Evolutionary conservation across 305 asterid species (phyloP).

Genomic region (Striga hermonthica): DNA sequence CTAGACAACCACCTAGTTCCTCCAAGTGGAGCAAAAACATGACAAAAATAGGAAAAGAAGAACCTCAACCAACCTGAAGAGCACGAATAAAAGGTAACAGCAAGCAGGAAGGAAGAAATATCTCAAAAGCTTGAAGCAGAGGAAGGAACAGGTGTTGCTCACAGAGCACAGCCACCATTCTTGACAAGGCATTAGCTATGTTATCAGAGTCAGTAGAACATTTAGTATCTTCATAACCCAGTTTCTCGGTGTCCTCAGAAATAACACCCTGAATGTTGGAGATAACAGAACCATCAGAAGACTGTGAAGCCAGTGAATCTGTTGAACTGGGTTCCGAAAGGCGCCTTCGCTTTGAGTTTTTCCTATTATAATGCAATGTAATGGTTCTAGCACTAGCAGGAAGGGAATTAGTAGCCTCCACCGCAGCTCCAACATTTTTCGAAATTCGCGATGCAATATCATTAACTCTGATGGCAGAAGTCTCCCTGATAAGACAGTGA

Average conservation of each 20-base stretch:
- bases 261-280: constrained; percentile 45
- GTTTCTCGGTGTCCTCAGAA: constrained; percentile 46
- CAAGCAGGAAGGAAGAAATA: constrained; percentile 95
- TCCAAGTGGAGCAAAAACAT: constrained; percentile 18
- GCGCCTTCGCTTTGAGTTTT: constrained; percentile 80
- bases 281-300: constrained; percentile 44
- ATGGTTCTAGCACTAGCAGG: constrained; percentile 63
- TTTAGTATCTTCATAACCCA: constrained; percentile 43
- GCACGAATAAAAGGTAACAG: constrained; percentile 90
- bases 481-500: constrained; percentile 69
- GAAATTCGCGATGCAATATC: constrained; percentile 90
- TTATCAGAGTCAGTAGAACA: constrained; percentile 54
- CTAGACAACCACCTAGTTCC: constrained; percentile 18
- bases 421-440: constrained; percentile 89
- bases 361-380: constrained; percentile 79
- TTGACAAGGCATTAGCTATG: constrained; percentile 66
- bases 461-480: constrained; percentile 91
- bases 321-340: constrained; percentile 59
- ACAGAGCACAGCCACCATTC: constrained; percentile 92
- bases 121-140: constrained; percentile 87
- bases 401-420: constrained; percentile 79
- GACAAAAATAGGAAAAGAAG: background rate
- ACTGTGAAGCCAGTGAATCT: constrained; percentile 42
- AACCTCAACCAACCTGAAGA: constrained; percentile 72
- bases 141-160: constrained; percentile 90